These are phyloP conservation scores for Choiromyces venosus DNA, from an alignment of 495 filamentous ascomycete species.

Conservation along the genomic window DNA sequence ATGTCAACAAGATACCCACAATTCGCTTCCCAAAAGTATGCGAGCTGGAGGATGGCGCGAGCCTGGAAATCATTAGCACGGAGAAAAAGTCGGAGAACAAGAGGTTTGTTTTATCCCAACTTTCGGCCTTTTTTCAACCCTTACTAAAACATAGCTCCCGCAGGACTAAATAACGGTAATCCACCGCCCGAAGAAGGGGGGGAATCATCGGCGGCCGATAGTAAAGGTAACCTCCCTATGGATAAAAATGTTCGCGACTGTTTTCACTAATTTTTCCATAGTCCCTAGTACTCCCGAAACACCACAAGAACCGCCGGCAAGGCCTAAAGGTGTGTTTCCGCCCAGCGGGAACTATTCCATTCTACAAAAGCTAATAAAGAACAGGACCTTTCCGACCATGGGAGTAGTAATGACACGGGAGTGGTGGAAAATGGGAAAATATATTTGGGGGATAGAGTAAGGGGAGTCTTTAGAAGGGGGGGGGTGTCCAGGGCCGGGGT, in stretches of 20 bases:
- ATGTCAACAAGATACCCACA: not conserved
- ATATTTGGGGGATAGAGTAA: not conserved
- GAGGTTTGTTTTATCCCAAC: not conserved
- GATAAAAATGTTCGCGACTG: not conserved
- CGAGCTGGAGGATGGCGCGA: not conserved
- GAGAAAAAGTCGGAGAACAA: conserved; percentile 2
- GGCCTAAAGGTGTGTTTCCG: not conserved
- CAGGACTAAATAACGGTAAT: not conserved
- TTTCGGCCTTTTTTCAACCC: not conserved
- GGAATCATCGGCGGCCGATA: not conserved
- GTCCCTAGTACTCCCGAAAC: not conserved
- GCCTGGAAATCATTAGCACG: conserved; percentile 2
- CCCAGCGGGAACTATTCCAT: not conserved
- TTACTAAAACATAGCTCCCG: not conserved
- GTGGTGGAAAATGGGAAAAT: not conserved
- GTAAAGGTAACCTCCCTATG: not conserved
- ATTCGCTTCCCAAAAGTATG: not conserved
- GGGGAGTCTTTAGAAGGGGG: not conserved
- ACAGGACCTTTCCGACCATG: not conserved
- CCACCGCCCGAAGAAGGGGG: not conserved
- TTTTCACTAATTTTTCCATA: not conserved
- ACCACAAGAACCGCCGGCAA: not conserved
- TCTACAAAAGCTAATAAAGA: not conserved
- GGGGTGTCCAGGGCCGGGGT: not conserved
- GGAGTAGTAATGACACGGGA: not conserved